Evolutionary conservation across 495 filamentous ascomycete species (phyloP).

Genomic region (Penicillium steckii): DNA sequence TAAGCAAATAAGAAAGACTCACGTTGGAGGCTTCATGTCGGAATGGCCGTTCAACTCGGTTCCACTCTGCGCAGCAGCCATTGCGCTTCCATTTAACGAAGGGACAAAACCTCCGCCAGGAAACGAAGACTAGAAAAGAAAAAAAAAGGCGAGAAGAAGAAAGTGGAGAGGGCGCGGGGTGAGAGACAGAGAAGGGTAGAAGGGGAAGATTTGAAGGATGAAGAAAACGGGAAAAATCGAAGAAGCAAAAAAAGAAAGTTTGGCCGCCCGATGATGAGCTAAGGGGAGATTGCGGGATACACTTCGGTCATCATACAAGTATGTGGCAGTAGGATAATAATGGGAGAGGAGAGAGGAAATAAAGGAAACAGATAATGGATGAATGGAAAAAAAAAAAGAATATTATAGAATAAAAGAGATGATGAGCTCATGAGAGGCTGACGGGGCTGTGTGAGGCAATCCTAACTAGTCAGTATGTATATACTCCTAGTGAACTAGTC

Average conservation of each 20-base stretch:
- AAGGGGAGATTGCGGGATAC: constrained; percentile 45
- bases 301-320: too few relatives aligned
- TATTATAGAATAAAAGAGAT: neutral
- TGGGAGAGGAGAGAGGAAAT: neutral
- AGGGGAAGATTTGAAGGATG: constrained; percentile 2
- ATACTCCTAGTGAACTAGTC: too few relatives aligned
- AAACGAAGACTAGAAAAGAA: constrained; percentile 4
- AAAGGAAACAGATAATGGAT: too few relatives aligned
- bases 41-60: constrained; percentile 51
- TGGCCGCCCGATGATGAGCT: constrained; percentile 33
- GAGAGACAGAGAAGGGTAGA: constrained; percentile 8
- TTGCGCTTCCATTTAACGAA: constrained; percentile 45
- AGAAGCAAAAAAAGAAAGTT: constrained; percentile 28
- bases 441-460: neutral
- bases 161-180: constrained; percentile 2
- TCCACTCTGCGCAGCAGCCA: constrained; percentile 49
- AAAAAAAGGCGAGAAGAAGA: constrained; percentile 4
- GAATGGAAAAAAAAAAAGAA: too few relatives aligned
- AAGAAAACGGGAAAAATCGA: constrained; percentile 11
- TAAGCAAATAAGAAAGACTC: constrained; percentile 4
- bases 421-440: neutral
- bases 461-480: too few relatives aligned
- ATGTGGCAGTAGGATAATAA: neutral
- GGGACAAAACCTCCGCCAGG: constrained; percentile 13
- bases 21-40: constrained; percentile 53